These are phyloP conservation scores for Serendipita sp. DNA, from an alignment of 768 basidiomycete species.

Conservation along the genomic window DNA sequence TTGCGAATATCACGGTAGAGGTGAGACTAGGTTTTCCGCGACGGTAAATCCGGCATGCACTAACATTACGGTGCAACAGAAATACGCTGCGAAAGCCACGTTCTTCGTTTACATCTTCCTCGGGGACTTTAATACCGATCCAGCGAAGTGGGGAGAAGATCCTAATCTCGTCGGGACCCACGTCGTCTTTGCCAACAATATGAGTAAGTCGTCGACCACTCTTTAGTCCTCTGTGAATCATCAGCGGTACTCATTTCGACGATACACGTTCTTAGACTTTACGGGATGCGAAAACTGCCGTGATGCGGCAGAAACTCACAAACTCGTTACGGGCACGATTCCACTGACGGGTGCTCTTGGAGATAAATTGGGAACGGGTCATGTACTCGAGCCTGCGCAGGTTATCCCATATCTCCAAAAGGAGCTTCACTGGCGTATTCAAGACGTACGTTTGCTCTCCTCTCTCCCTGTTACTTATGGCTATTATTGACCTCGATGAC, in stretches of 20 bases:
- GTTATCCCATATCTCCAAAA: slow-evolving; percentile 28
- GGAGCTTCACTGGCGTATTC: slow-evolving; percentile 28
- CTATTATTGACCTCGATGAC: background rate
- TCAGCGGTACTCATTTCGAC: background rate
- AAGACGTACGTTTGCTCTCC: slow-evolving; percentile 22
- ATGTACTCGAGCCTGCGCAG: slow-evolving; percentile 23
- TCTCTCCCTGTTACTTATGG: background rate
- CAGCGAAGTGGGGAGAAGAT: slow-evolving; percentile 23
- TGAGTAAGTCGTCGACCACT: slow-evolving; percentile 17
- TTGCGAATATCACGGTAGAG: background rate
- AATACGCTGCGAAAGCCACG: slow-evolving; percentile 15
- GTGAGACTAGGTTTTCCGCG: background rate
- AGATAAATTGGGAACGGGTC: slow-evolving; percentile 14
- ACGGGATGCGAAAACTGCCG: slow-evolving; percentile 26
- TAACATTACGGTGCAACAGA: background rate
- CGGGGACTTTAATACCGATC: slow-evolving; percentile 26
- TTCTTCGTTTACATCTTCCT: slow-evolving; percentile 36
- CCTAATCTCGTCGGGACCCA: slow-evolving; percentile 29
- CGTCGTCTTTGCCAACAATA: slow-evolving; percentile 27
- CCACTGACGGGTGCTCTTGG: slow-evolving; percentile 27
- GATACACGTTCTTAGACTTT: background rate
- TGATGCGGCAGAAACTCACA: slow-evolving; percentile 15
- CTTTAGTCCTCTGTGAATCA: background rate
- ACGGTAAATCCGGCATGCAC: background rate
- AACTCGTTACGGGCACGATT: slow-evolving; percentile 30